Evolutionary conservation across 1,284 basidiomycete species (phyloP), one percentile per base, ranked within the genome.

Genomic region (Ganoderma sinense): DNA sequence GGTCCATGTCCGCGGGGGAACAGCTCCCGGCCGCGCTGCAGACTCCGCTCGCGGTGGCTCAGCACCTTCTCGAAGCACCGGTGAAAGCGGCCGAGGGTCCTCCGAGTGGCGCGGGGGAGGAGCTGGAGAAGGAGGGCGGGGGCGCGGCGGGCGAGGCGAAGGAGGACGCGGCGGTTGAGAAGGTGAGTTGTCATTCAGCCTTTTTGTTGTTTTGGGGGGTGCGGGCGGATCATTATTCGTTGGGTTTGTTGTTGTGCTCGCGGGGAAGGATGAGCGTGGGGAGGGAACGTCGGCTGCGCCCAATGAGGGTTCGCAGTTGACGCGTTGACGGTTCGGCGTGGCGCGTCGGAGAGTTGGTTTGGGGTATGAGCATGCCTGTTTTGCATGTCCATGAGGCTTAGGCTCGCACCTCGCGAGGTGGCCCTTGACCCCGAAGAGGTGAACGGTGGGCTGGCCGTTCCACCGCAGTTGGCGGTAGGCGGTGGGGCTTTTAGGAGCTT

Each of bases 21-120:
- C 79, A 82, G 43, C 80, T 93, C 40, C 92, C 92, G 36, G 83
- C 85, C 56, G 88, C 89, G 72, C 83, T 95, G 67, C 87, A 83
- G 74, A 77, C 78, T n/a, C 90, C 93, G 36, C 79, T 92, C 64
- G 92, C 87, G 11, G 84, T 92, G 72, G 86, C 92, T 18, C 84
- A 87, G 71, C 80, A 87, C 73, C 79, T 93, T 65, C 78, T 89
- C 70, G 88, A 90, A 74, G 80, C 75, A 14, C 63, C 73, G 18
- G 77, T 67, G 40, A 72, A 67, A 66, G 76, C 71, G 63, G 69
- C 78, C 73, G 69, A 78, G 39, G 59, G 23, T 58, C 74, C 67
- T 65, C 70, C 71, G 4, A 1, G 48, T 65, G 75, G 77, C 63
- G 73, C 75, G 62, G 73, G 77, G 65, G 80, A 81, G 67, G 70